These are phyloP conservation scores for Fusarium sp. DNA, from an alignment of 2,329 filamentous ascomycete genomes.

Conservation along the genomic window DNA sequence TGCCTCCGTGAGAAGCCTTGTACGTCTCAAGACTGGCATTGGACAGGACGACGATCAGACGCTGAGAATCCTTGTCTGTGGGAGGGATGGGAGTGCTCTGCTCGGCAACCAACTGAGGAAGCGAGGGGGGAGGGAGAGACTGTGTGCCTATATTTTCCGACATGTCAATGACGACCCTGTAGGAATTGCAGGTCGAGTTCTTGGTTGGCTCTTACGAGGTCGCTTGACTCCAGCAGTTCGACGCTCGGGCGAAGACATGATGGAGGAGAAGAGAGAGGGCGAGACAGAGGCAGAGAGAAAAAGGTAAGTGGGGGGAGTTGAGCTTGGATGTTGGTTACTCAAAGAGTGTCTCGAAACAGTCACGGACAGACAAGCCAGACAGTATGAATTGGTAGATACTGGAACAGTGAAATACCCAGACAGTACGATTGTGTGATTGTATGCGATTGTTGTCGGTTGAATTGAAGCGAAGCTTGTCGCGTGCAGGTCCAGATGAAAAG, in stretches of 20 bases:
- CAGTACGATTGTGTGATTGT: background rate
- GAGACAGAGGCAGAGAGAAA: background rate
- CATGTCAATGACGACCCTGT: slow-evolving; percentile 29
- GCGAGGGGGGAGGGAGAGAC: slow-evolving; percentile 88
- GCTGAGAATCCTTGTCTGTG: slow-evolving; percentile 88
- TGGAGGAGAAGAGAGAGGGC: slow-evolving; percentile 9
- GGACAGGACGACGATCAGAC: slow-evolving; percentile 94
- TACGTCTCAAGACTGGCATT: slow-evolving; percentile 98
- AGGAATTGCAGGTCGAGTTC: background rate
- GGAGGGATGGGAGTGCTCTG: slow-evolving; percentile 86
- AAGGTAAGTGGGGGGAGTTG: slow-evolving; percentile 6
- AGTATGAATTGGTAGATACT: slow-evolving; percentile 2
- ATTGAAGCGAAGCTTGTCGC: background rate
- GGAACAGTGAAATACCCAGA: background rate
- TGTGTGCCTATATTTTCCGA: slow-evolving; percentile 74
- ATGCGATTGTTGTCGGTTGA: background rate
- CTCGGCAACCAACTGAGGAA: slow-evolving; percentile 93
- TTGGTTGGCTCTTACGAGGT: slow-evolving; percentile 49
- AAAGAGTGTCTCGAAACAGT: slow-evolving; percentile 5
- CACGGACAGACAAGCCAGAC: background rate
- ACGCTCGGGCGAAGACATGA: slow-evolving; percentile 53
- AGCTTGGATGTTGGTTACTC: slow-evolving; percentile 17
- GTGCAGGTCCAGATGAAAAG: slow-evolving; percentile 3
- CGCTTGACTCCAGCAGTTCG: slow-evolving; percentile 53
- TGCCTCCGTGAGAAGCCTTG: slow-evolving; percentile 82